phyloP scores from a whole-genome alignment of 73 alveolate genomes.

The Tetrahymena elliotti region DNA sequence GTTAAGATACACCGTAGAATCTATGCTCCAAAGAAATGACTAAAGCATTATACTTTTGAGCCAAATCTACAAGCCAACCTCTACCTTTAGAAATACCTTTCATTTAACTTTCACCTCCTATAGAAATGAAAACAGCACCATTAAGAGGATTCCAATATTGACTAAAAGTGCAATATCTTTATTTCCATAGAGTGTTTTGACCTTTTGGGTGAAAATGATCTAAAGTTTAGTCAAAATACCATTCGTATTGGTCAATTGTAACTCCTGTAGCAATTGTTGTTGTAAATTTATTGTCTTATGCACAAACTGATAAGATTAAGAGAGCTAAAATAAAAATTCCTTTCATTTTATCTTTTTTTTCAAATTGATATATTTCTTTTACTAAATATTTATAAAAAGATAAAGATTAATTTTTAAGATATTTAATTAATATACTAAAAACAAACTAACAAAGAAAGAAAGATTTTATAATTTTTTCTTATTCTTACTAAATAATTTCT shows the following conservation, averaged over 20 bases:
- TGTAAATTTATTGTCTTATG: neutral
- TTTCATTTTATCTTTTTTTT: neutral
- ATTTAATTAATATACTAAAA: no score
- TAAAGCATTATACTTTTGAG: slow-evolving; percentile 41
- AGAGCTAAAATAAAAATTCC: neutral
- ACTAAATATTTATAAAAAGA: neutral
- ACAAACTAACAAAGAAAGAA: neutral
- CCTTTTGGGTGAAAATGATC: neutral
- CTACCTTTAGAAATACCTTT: neutral
- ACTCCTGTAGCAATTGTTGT: neutral
- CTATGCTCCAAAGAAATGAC: slow-evolving; percentile 60
- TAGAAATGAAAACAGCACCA: slow-evolving; percentile 62
- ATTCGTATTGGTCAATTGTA: neutral
- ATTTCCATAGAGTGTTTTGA: neutral
- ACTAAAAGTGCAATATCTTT: neutral
- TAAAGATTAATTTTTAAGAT: neutral
- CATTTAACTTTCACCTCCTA: slow-evolving; percentile 69
- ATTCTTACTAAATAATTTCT: neutral
- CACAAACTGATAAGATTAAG: neutral
- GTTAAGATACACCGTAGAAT: slow-evolving; percentile 62
- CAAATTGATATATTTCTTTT: neutral
- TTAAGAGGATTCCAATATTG: neutral
- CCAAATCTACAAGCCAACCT: slow-evolving; percentile 46
- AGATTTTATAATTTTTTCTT: neutral
- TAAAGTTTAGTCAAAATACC: neutral